These are phyloP conservation scores for Plasmodium chabaudi DNA, from an alignment of 169 alveolate species.

Conservation along the genomic window DNA sequence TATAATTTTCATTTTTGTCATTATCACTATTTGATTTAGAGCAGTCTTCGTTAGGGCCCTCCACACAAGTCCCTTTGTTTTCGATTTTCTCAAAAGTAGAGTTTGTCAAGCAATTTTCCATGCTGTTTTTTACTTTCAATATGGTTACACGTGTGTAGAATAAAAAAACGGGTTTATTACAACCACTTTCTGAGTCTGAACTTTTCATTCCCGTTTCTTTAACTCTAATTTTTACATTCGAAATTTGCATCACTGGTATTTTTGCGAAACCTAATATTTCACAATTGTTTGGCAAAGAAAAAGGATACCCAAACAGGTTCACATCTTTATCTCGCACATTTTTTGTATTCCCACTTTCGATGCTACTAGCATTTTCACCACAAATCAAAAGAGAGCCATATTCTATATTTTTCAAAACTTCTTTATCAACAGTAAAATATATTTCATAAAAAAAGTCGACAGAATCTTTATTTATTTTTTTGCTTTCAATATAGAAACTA, in stretches of 20 bases:
- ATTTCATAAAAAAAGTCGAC: slow-evolving; percentile 29
- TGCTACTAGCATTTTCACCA: slow-evolving; percentile 8
- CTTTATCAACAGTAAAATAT: slow-evolving; percentile 29
- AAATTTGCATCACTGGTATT: slow-evolving; percentile 22
- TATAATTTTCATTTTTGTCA: too few species aligned
- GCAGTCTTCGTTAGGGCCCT: too few species aligned
- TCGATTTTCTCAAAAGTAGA: too few species aligned
- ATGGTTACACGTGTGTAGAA: slow-evolving; percentile 9
- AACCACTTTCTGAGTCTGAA: neutral
- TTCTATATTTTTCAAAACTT: slow-evolving; percentile 10
- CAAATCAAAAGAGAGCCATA: slow-evolving; percentile 40
- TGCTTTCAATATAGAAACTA: slow-evolving; percentile 25
- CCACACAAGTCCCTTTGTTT: too few species aligned
- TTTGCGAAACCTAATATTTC: slow-evolving; percentile 43
- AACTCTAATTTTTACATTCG: slow-evolving; percentile 10
- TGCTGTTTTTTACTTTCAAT: neutral
- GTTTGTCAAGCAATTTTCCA: too few species aligned
- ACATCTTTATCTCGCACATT: slow-evolving; percentile 8
- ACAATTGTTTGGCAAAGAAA: slow-evolving; percentile 34
- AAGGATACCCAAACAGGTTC: slow-evolving; percentile 31
- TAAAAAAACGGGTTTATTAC: slow-evolving; percentile 8
- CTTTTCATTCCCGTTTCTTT: slow-evolving; percentile 3
- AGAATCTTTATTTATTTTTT: slow-evolving; percentile 2
- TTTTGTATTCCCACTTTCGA: neutral
- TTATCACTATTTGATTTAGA: too few species aligned